These are phyloP conservation scores for Alternaria sp. DNA, from an alignment of 2,329 filamentous ascomycete genomes.

Conservation along the genomic window DNA sequence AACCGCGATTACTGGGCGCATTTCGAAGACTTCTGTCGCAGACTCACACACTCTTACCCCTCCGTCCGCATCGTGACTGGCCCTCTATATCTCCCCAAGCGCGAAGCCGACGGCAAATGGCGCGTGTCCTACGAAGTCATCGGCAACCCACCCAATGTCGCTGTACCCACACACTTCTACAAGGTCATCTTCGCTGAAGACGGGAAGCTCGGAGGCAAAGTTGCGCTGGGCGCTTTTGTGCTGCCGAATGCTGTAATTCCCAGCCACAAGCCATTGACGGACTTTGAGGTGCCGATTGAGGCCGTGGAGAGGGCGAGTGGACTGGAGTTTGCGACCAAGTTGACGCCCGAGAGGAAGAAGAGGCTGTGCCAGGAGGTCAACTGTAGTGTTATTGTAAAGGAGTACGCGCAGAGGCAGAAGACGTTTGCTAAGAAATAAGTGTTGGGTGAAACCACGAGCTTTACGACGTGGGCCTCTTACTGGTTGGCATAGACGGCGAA, in stretches of 20 bases:
- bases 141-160: constrained; percentile 88
- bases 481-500: constrained; percentile 11
- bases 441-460: neutral
- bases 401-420: constrained; percentile 72
- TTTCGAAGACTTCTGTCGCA: constrained; percentile 94
- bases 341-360: constrained; percentile 76
- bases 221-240: constrained; percentile 92
- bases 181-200: constrained; percentile 98
- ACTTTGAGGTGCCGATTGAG: constrained; percentile 96
- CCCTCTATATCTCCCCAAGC: constrained; percentile 88
- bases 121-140: constrained; percentile 95
- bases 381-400: constrained; percentile 83
- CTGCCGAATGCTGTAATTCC: constrained; percentile 89
- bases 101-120: constrained; percentile 92
- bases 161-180: constrained; percentile 98
- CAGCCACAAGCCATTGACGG: constrained; percentile 83
- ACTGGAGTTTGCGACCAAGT: constrained; percentile 84
- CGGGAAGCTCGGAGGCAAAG: constrained; percentile 67
- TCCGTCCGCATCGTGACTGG: constrained; percentile 92
- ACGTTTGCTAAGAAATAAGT: constrained; percentile 47
- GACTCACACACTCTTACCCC: constrained; percentile 81
- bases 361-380: constrained; percentile 85
- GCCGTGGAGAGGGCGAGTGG: constrained; percentile 91
- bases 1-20: constrained; percentile 99
- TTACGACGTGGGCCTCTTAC: neutral